A percentile compares a stretch with the other conserved stretches of the same genome.
phyloP scores from a whole-genome alignment of 177 flowering plant genomes.

The Vitis hybrid region DNA sequence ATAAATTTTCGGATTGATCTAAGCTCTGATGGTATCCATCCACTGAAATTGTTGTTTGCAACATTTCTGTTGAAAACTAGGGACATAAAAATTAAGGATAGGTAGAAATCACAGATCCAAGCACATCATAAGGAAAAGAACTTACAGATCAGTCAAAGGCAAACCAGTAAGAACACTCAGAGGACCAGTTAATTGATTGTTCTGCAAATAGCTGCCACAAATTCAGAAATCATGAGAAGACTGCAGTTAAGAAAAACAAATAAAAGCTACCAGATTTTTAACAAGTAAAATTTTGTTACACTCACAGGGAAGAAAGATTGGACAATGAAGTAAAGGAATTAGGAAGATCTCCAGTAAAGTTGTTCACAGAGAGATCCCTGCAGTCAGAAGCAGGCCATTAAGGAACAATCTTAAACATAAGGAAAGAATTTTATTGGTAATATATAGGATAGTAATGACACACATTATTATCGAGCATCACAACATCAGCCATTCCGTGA shows the following conservation, averaged over 20 bases:
- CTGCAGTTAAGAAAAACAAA: neutral
- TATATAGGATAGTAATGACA: too few relatives aligned
- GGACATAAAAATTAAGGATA: constrained; percentile 10
- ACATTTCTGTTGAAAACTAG: constrained; percentile 61
- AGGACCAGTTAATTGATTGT: constrained; percentile 82
- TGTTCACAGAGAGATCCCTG: constrained; percentile 93
- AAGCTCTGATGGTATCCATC: constrained; percentile 87
- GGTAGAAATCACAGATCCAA: neutral
- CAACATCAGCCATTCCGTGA: neutral
- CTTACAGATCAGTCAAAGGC: constrained; percentile 74
- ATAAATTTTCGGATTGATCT: constrained; percentile 55
- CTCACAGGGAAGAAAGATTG: constrained; percentile 87
- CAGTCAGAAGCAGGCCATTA: constrained; percentile 17
- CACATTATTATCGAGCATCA: too few relatives aligned
- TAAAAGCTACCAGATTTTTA: neutral
- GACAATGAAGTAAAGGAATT: constrained; percentile 65
- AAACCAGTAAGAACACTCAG: constrained; percentile 55
- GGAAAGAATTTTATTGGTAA: too few relatives aligned
- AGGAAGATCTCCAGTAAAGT: constrained; percentile 89
- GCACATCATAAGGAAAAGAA: constrained; percentile 11
- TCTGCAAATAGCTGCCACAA: constrained; percentile 71
- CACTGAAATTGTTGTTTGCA: constrained; percentile 77
- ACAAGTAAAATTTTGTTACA: constrained; percentile 11
- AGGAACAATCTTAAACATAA: neutral
- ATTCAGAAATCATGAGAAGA: constrained; percentile 16